A percentile compares a stretch with the other conserved stretches of the same genome.
Conservation (phyloP, 2,329 filamentous ascomycete genomes). For the Zasmidium cellare region DNA sequence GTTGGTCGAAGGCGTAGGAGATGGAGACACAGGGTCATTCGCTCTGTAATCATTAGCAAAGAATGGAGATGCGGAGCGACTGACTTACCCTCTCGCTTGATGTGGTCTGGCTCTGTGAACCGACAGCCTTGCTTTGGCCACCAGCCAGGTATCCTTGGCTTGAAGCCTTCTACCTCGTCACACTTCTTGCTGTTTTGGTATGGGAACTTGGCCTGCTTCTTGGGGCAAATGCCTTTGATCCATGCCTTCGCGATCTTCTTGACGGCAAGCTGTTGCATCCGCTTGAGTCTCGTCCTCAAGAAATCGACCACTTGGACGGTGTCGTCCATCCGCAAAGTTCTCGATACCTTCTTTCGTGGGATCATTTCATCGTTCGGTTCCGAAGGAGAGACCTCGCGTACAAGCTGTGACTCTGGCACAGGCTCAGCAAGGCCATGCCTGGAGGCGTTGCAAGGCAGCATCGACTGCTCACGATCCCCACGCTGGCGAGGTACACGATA, state of each 20-base stretch:
- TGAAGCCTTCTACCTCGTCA: slow-evolving; percentile 49
- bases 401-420: slow-evolving; percentile 4
- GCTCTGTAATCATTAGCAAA: slow-evolving; percentile 26
- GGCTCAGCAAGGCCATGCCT: background rate
- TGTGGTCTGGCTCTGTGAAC: slow-evolving; percentile 73
- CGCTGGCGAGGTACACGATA: slow-evolving; percentile 2
- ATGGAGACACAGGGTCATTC: slow-evolving; percentile 31
- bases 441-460: slow-evolving; percentile 9
- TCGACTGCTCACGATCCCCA: slow-evolving; percentile 14
- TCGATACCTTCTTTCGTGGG: slow-evolving; percentile 3
- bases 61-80: background rate
- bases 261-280: slow-evolving; percentile 69
- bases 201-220: slow-evolving; percentile 73
- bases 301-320: slow-evolving; percentile 12
- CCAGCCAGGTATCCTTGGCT: slow-evolving; percentile 32
- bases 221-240: slow-evolving; percentile 73
- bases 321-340: slow-evolving; percentile 20
- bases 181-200: slow-evolving; percentile 67
- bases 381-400: background rate
- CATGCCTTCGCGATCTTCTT: slow-evolving; percentile 74
- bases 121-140: slow-evolving; percentile 49
- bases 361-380: slow-evolving; percentile 1
- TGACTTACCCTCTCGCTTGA: slow-evolving; percentile 62
- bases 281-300: slow-evolving; percentile 15
- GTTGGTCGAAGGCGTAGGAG: slow-evolving; percentile 31